A percentile compares a stretch with the other conserved stretches of the same genome.
These are phyloP conservation scores for Peronospora tabacina DNA, from an alignment of 352 stramenopile genomes.

Conservation along the genomic window DNA sequence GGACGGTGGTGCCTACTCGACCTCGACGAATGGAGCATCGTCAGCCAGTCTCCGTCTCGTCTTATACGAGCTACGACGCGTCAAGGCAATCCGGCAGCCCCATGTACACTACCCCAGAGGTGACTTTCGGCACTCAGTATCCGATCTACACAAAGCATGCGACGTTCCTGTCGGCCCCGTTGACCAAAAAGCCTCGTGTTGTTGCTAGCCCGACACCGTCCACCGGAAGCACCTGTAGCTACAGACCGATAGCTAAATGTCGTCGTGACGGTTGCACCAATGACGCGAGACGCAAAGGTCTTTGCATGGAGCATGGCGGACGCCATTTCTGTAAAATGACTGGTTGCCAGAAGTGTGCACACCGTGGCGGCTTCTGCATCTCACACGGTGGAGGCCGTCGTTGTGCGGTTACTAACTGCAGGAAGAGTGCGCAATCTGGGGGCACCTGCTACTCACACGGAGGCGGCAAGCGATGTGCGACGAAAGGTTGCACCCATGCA, in stretches of 20 bases:
- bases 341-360: conserved; percentile 74
- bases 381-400: conserved; percentile 69
- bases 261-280: conserved; percentile 66
- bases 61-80: conserved; percentile 15
- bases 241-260: conserved; percentile 32
- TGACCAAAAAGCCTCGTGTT: conserved; percentile 25
- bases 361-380: conserved; percentile 77
- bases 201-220: conserved; percentile 26
- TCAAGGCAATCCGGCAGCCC: conserved; percentile 14
- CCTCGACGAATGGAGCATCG: conserved; percentile 5
- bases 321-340: conserved; percentile 83
- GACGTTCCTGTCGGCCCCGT: conserved; percentile 14
- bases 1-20: conserved; percentile 22
- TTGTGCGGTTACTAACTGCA: conserved; percentile 63
- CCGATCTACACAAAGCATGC: conserved; percentile 20
- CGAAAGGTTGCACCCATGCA: conserved; percentile 63
- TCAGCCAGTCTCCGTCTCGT: conserved; percentile 9
- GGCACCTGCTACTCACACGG: conserved; percentile 82
- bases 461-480: conserved; percentile 73
- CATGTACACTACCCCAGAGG: conserved; percentile 10
- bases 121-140: conserved; percentile 16
- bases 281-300: conserved; percentile 62
- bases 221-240: conserved; percentile 12
- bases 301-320: conserved; percentile 85
- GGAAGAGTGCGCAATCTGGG: conserved; percentile 73